Percentiles rank a stretch among this genome's conserved stretches.
Evolutionary conservation across 2,329 filamentous ascomycete species (phyloP).

Genomic region (Diaporthe longicolla): DNA sequence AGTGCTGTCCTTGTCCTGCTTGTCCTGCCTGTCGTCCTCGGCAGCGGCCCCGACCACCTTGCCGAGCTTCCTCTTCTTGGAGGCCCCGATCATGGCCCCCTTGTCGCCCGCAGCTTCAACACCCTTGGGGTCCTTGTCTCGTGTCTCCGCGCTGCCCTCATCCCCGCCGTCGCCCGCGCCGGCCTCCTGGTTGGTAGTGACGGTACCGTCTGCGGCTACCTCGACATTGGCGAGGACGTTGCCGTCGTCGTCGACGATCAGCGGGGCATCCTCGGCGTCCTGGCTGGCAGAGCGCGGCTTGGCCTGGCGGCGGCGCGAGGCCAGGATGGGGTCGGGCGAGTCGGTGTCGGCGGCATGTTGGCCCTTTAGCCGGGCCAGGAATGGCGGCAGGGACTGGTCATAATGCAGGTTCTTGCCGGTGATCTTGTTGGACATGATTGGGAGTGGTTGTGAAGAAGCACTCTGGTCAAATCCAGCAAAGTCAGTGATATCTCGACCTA

Average conservation of each 20-base stretch:
- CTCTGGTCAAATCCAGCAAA: too few species aligned
- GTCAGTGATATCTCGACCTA: not conserved
- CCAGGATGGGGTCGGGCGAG: conserved; percentile 66
- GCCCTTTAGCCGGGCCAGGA: conserved; percentile 70
- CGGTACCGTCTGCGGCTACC: conserved; percentile 59
- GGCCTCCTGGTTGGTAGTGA: conserved; percentile 48
- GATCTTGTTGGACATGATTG: conserved; percentile 70
- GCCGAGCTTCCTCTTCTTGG: conserved; percentile 69
- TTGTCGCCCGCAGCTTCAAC: conserved; percentile 47
- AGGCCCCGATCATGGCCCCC: conserved; percentile 57
- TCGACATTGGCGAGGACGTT: conserved; percentile 65
- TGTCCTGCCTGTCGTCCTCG: conserved; percentile 47
- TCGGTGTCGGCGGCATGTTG: conserved; percentile 63
- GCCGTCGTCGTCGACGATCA: conserved; percentile 80
- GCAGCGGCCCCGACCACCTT: conserved; percentile 61
- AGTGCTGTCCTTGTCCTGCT: conserved; percentile 3
- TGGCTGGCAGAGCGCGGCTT: conserved; percentile 73
- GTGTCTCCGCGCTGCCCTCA: conserved; percentile 54
- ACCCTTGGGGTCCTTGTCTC: conserved; percentile 48
- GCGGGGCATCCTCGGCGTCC: conserved; percentile 82
- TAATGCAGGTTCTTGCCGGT: conserved; percentile 80
- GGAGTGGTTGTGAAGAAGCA: not conserved
- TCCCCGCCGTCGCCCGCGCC: conserved; percentile 47
- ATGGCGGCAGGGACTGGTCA: conserved; percentile 71
- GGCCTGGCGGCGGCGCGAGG: conserved; percentile 62